Evolutionary conservation across 306 rosid species (phyloP), one percentile per base, ranked within the genome.

Genomic region (Arachis hypogaea): DNA sequence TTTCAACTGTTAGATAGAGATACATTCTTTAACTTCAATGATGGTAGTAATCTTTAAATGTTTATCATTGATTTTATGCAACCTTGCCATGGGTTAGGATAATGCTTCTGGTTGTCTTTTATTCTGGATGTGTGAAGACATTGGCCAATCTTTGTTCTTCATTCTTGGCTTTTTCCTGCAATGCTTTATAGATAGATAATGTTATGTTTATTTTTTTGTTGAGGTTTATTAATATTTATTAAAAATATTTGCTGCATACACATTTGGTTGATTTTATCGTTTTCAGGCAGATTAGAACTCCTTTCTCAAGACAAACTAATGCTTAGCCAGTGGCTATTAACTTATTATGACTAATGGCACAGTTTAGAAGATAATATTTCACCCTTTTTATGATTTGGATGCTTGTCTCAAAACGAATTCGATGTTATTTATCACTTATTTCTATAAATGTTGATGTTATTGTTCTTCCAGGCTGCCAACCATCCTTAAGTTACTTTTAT

Each of bases 401-500:
- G 63, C 73, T 16, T 22, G 28, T 22, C 28, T 22, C 28, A 22
- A 22, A 22, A 22, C 1, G 28, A 22, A 22, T 22, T 22, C 36
- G 18, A 69, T 51, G 40, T 69, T 60, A 51, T 57, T 75, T 14
- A 57, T 57, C 59, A 29, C 50, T 52, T 41, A 18, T 44, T 14
- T 36, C 11, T 47, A 42, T 61, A 8, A 59, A 74, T 56, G 57
- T 61, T 14, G 5, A 38, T 22, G 22, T 50, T 7, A 8, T 18
- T 38, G 36, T 55, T 45, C 22, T 78, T 33, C 58, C 42, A 6
- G 54, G 22, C 41, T 33, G 11, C 30, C 11, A 9, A 16, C 29
- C 54, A 38, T 22, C 64, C 50, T 59, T 77, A 38, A 9, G 36
- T 14, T 59, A 67, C 66, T 30, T 46, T 11, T 77, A 50, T 44